A percentile compares a stretch with the other conserved stretches of the same genome.
These are phyloP conservation scores for Debaryomycetaceae sp. DNA, from an alignment of 1,139 yeast genomes.

Conservation along the genomic window DNA sequence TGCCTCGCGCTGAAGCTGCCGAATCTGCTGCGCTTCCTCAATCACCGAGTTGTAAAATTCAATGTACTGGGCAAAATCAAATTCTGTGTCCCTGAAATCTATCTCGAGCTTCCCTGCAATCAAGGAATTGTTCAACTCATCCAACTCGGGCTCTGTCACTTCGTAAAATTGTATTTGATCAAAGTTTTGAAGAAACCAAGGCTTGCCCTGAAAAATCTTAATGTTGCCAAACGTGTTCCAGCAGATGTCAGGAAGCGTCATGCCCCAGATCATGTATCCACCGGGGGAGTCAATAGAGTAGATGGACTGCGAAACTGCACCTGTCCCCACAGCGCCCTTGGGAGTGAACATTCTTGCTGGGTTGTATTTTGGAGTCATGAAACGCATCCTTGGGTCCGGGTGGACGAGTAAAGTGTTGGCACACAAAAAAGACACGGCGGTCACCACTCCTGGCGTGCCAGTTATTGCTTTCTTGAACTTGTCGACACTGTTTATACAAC, in stretches of 20 bases:
- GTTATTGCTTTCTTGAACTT: slow-evolving; percentile 24
- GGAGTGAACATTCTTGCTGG: slow-evolving; percentile 37
- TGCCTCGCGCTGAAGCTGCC: no score
- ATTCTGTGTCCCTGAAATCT: no score
- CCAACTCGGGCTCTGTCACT: slow-evolving; percentile 24
- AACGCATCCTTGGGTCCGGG: slow-evolving; percentile 29
- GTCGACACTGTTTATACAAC: slow-evolving; percentile 20
- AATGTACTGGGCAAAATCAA: no score
- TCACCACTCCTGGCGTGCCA: slow-evolving; percentile 26
- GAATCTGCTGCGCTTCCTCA: no score
- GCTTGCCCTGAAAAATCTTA: slow-evolving; percentile 17
- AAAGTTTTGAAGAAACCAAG: slow-evolving; percentile 31
- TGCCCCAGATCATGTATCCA: slow-evolving; percentile 38
- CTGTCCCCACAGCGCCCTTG: slow-evolving; percentile 31
- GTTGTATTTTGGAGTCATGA: slow-evolving; percentile 30
- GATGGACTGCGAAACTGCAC: slow-evolving; percentile 29
- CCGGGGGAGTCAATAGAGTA: slow-evolving; percentile 37
- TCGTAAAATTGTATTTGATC: slow-evolving; percentile 35
- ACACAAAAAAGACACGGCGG: slow-evolving; percentile 34
- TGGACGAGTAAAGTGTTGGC: slow-evolving; percentile 31
- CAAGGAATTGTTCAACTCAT: no score
- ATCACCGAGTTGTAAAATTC: no score
- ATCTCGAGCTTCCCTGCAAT: no score
- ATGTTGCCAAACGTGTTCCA: slow-evolving; percentile 32
- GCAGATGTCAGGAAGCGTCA: slow-evolving; percentile 30